Conservation (phyloP, 2,329 filamentous ascomycete genomes). For the Aspergillus piperis region DNA sequence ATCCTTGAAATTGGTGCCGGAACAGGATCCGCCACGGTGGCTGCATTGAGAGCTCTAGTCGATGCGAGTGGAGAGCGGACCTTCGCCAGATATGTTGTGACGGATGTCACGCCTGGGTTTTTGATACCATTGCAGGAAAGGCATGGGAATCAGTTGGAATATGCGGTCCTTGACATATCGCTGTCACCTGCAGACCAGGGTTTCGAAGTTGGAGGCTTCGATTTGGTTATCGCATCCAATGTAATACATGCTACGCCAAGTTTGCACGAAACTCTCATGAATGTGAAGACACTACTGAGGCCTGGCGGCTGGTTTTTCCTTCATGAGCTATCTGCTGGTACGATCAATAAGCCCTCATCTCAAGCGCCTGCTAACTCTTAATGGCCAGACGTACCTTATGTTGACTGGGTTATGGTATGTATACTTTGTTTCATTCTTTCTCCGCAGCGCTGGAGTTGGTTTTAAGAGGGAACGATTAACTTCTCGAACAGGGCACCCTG, state of each 20-base stretch:
- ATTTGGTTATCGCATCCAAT: slow-evolving; percentile 39
- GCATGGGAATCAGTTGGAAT: slow-evolving; percentile 31
- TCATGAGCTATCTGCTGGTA: slow-evolving; percentile 38
- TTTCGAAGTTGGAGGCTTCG: slow-evolving; percentile 30
- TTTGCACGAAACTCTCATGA: not conserved
- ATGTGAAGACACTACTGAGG: slow-evolving; percentile 30
- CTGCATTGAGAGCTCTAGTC: slow-evolving; percentile 15
- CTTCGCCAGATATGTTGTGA: slow-evolving; percentile 29
- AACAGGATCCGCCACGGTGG: slow-evolving; percentile 28
- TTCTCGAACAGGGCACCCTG: slow-evolving; percentile 20
- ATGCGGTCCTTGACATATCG: slow-evolving; percentile 33
- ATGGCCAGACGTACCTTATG: not conserved
- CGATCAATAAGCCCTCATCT: not conserved
- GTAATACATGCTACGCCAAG: slow-evolving; percentile 27
- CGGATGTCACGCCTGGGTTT: slow-evolving; percentile 33
- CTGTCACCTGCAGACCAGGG: slow-evolving; percentile 32
- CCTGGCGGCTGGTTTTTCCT: slow-evolving; percentile 51
- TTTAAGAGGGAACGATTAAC: too few relatives aligned
- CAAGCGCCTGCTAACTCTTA: not conserved
- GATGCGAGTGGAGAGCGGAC: slow-evolving; percentile 5
- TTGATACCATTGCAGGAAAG: slow-evolving; percentile 26
- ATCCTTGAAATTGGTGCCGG: slow-evolving; percentile 34
- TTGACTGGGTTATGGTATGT: slow-evolving; percentile 1
- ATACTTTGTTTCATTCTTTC: not conserved
- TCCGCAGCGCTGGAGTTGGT: not conserved